These are phyloP conservation scores for Alternaria dauci DNA, from an alignment of 2,329 filamentous ascomycete genomes.

Conservation along the genomic window DNA sequence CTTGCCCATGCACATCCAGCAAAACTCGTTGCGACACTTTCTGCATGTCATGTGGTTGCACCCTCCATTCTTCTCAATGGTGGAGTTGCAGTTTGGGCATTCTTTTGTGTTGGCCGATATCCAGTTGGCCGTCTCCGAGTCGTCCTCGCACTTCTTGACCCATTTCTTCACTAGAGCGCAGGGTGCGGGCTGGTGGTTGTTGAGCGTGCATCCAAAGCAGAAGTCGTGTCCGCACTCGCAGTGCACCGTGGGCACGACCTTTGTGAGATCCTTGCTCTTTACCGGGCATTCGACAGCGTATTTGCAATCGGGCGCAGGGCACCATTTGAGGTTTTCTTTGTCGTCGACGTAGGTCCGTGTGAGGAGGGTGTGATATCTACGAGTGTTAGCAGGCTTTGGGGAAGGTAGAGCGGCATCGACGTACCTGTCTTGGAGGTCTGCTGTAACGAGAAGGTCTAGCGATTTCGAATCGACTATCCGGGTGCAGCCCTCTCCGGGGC, in stretches of 20 bases:
- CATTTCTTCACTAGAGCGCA: slow-evolving; percentile 92
- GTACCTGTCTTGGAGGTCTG: slow-evolving; percentile 65
- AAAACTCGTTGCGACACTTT: slow-evolving; percentile 96
- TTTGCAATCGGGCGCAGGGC: slow-evolving; percentile 94
- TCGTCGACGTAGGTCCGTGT: slow-evolving; percentile 97
- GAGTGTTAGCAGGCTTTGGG: slow-evolving; percentile 20
- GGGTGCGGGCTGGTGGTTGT: slow-evolving; percentile 91
- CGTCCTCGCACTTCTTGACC: slow-evolving; percentile 98
- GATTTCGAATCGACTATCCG: slow-evolving; percentile 91
- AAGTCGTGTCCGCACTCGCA: slow-evolving; percentile 87
- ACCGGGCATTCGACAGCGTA: slow-evolving; percentile 90
- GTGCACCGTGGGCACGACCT: slow-evolving; percentile 86
- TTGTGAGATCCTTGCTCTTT: slow-evolving; percentile 85
- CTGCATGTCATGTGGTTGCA: slow-evolving; percentile 98
- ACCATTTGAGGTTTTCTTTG: slow-evolving; percentile 96
- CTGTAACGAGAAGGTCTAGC: slow-evolving; percentile 75
- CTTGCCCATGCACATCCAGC: slow-evolving; percentile 99
- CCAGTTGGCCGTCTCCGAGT: slow-evolving; percentile 98
- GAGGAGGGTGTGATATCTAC: slow-evolving; percentile 82
- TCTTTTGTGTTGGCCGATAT: slow-evolving; percentile 99
- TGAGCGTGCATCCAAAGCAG: slow-evolving; percentile 91
- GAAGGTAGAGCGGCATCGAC: slow-evolving; percentile 20
- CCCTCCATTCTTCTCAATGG: slow-evolving; percentile 98
- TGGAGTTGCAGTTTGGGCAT: slow-evolving; percentile 93
- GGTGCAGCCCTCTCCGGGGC: slow-evolving; percentile 85